Evolutionary conservation across 257 asterid genomes (phyloP).

Genomic region (Anisodus acutangulus): DNA sequence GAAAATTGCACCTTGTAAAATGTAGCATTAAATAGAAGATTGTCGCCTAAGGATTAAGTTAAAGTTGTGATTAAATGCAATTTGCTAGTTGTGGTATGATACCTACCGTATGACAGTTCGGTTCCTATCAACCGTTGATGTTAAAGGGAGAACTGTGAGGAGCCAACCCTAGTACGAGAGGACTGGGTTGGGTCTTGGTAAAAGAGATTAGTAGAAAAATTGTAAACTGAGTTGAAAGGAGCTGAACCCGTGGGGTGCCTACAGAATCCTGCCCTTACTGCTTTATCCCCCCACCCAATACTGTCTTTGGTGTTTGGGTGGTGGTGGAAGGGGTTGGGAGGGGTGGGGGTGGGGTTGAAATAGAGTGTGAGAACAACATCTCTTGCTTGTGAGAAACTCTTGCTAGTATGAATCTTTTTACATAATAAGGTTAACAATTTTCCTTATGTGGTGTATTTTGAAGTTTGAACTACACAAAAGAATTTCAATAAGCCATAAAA

Average conservation of each 20-base stretch:
- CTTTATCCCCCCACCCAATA: background rate
- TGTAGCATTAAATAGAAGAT: background rate
- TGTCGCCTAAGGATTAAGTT: background rate
- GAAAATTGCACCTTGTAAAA: background rate
- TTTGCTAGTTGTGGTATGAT: slow-evolving; percentile 5
- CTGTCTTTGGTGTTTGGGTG: background rate
- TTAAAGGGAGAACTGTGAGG: no score
- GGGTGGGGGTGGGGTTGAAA: background rate
- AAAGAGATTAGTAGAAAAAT: slow-evolving; percentile 34
- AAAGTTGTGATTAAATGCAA: background rate
- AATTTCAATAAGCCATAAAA: no score
- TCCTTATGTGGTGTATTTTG: no score
- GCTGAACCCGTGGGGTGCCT: slow-evolving; percentile 9
- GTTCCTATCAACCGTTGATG: no score
- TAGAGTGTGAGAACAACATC: background rate
- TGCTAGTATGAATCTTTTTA: background rate
- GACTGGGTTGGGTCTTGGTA: background rate
- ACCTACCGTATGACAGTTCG: background rate
- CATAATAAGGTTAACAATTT: background rate
- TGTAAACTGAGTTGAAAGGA: background rate
- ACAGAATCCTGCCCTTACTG: slow-evolving; percentile 16
- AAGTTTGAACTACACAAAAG: no score
- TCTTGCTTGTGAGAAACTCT: slow-evolving; percentile 6
- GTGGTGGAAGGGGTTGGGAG: background rate
- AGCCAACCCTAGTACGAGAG: no score